Percentiles rank a stretch among this genome's conserved stretches.
phyloP scores from a whole-genome alignment of 1,139 yeast genomes.

The Yamadazyma trypodendri region DNA sequence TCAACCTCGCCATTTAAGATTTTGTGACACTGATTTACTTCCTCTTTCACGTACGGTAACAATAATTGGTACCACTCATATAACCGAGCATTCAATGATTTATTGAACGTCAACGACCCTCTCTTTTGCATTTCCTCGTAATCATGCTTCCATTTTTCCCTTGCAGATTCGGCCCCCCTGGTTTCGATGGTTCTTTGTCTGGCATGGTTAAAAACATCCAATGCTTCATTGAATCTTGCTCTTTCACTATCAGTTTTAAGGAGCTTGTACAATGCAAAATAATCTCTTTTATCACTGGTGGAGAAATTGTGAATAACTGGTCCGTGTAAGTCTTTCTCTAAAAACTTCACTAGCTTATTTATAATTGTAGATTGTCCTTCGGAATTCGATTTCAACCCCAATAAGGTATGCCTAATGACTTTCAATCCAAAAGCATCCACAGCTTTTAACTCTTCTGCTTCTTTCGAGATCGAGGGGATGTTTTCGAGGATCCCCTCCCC shows the following conservation, averaged over 20 bases:
- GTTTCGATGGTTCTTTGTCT: conserved; percentile 78
- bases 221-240: conserved; percentile 55
- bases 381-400: conserved; percentile 51
- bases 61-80: conserved; percentile 78
- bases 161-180: conserved; percentile 81
- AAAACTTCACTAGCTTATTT: conserved; percentile 33
- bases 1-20: conserved; percentile 25
- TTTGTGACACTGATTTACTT: conserved; percentile 49
- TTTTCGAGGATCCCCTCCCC: conserved; percentile 14
- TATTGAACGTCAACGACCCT: conserved; percentile 58
- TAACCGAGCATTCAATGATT: conserved; percentile 66
- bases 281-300: conserved; percentile 47
- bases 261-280: conserved; percentile 59
- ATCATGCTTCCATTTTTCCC: conserved; percentile 83
- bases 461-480: conserved; percentile 45
- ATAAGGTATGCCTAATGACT: conserved; percentile 73
- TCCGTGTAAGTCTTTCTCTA: conserved; percentile 29
- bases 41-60: conserved; percentile 67
- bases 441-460: conserved; percentile 56
- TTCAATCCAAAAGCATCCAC: conserved; percentile 81
- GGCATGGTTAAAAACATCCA: conserved; percentile 67
- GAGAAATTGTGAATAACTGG: conserved; percentile 30
- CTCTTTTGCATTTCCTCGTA: conserved; percentile 67
- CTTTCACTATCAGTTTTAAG: conserved; percentile 54
- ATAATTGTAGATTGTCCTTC: conserved; percentile 28